Evolutionary conservation across 805 yeast genomes (phyloP).

Genomic region (Suhomyces emberorum): DNA sequence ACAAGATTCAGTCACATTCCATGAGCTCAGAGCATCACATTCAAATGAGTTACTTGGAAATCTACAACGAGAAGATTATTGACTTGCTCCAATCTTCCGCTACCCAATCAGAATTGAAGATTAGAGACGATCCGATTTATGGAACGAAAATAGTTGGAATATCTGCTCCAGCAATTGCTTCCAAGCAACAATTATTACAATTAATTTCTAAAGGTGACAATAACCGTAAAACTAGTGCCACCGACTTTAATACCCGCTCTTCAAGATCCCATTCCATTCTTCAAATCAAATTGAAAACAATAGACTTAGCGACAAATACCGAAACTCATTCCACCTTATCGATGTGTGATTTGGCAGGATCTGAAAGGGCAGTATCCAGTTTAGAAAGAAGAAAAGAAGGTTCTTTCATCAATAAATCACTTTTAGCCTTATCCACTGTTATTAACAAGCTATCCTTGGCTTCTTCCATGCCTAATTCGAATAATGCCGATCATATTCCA

Average conservation of each 20-base stretch:
- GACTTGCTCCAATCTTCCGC: constrained; percentile 55
- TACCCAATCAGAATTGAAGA: constrained; percentile 53
- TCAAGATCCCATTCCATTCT: constrained; percentile 92
- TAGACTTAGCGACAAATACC: constrained; percentile 37
- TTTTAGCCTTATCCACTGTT: constrained; percentile 88
- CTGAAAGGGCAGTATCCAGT: constrained; percentile 73
- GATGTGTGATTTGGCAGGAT: constrained; percentile 93
- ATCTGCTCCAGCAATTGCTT: constrained; percentile 53
- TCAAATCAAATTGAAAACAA: constrained; percentile 54
- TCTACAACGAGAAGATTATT: constrained; percentile 81
- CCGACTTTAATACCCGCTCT: constrained; percentile 83
- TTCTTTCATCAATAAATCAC: constrained; percentile 84
- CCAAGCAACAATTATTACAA: constrained; percentile 57
- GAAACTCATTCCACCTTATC: constrained; percentile 62
- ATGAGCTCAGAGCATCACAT: constrained; percentile 41
- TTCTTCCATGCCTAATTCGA: constrained; percentile 16
- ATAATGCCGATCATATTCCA: constrained; percentile 65
- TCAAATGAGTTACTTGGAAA: constrained; percentile 73
- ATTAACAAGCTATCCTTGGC: constrained; percentile 66
- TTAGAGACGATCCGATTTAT: constrained; percentile 69
- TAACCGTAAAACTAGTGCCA: constrained; percentile 76
- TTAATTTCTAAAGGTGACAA: constrained; percentile 68
- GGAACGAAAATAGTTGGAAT: constrained; percentile 80
- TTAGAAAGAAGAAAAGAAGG: constrained; percentile 90
- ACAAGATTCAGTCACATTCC: constrained; percentile 32